Conservation (phyloP, 148 eudicot genomes). For the Polygonum aviculare region DNA sequence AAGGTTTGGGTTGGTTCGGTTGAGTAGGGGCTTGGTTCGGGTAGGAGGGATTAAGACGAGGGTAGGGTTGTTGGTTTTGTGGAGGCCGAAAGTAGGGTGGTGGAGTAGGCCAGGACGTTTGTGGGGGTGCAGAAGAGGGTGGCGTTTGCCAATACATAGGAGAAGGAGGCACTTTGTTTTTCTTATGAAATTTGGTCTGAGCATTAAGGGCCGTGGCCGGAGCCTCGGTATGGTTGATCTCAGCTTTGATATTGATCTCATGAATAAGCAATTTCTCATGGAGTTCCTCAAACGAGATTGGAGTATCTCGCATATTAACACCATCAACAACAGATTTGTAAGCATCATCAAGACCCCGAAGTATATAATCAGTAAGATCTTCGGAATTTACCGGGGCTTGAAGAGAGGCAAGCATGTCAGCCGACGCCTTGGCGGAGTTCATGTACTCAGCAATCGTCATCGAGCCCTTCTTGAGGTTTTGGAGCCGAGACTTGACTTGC, state of each 20-base stretch:
- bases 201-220: background rate
- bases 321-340: background rate
- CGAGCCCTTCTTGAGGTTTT: no score
- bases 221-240: no score
- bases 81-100: background rate
- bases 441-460: background rate
- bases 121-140: no score
- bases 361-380: background rate
- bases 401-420: background rate
- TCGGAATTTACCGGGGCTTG: background rate
- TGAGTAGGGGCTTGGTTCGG: background rate
- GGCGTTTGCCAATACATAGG: background rate
- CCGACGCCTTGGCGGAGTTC: background rate
- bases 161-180: background rate
- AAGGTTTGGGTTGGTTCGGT: background rate
- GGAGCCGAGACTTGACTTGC: no score
- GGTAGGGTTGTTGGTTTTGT: background rate
- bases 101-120: background rate
- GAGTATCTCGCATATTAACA: background rate
- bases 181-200: background rate
- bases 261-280: background rate
- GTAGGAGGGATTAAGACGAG: background rate
- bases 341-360: background rate
- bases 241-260: background rate
- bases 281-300: background rate